Evolutionary conservation across 2,329 filamentous ascomycete species (phyloP).

Genomic region (Ophiostoma pallidulum): DNA sequence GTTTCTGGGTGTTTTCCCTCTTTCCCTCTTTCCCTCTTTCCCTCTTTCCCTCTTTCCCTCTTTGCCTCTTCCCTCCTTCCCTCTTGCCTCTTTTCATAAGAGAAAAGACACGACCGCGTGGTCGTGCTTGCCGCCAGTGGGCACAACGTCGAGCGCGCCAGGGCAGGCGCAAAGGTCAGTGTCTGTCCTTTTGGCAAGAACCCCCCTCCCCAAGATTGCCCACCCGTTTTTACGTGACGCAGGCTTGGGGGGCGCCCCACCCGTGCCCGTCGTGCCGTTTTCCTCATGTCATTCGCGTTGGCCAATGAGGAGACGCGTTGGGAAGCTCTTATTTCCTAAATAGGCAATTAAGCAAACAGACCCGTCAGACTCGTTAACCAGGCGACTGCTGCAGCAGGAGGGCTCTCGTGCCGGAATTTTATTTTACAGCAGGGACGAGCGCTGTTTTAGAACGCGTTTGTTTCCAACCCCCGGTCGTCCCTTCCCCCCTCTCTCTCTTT

Average conservation of each 20-base stretch:
- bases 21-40: not conserved
- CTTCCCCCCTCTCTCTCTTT: not conserved
- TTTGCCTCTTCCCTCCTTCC: too few species aligned
- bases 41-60: too few species aligned
- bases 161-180: not conserved
- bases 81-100: not conserved
- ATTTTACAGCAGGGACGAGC: not conserved
- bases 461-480: constrained; percentile 12
- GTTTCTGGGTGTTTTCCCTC: not conserved
- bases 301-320: constrained; percentile 19
- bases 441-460: constrained; percentile 14
- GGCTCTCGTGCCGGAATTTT: not conserved
- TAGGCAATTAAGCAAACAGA: constrained; percentile 17
- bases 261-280: constrained; percentile 12
- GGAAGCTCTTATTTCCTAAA: constrained; percentile 10
- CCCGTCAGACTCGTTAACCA: constrained; percentile 12
- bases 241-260: constrained; percentile 12
- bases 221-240: constrained; percentile 13
- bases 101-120: not conserved
- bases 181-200: too few species aligned
- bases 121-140: constrained; percentile 3
- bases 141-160: not conserved
- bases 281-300: constrained; percentile 12
- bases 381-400: constrained; percentile 11
- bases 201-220: constrained; percentile 9